These are phyloP conservation scores for Bryoerythrophyllum caledonicum DNA, from an alignment of 225 moss, liverwort and hornwort species.

Conservation along the genomic window DNA sequence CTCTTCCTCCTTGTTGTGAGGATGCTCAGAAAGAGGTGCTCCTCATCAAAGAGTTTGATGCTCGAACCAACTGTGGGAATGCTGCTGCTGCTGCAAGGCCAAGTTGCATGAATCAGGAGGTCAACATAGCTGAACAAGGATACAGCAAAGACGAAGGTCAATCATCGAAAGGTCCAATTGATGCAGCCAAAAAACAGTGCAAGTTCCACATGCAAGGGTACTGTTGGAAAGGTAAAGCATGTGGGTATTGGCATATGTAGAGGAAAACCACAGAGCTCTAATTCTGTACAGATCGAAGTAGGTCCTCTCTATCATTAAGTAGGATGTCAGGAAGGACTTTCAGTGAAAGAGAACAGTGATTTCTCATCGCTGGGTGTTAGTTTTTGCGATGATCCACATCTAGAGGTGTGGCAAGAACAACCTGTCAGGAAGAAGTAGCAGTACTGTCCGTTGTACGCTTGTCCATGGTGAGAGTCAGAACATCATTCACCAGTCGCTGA, in stretches of 20 bases:
- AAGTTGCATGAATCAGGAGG: constrained; percentile 38
- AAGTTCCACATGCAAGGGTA: constrained; percentile 69
- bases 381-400: background rate
- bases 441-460: background rate
- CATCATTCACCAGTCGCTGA: constrained; percentile 72
- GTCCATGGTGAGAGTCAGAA: background rate
- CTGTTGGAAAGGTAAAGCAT: constrained; percentile 77
- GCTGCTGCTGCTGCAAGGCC: constrained; percentile 13
- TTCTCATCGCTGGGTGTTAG: background rate
- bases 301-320: background rate
- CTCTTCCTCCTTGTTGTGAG: constrained; percentile 8
- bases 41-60: background rate
- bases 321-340: background rate
- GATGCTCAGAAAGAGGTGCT: constrained; percentile 33
- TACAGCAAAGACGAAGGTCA: constrained; percentile 21
- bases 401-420: constrained; percentile 1
- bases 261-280: background rate
- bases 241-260: constrained; percentile 73
- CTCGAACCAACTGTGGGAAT: constrained; percentile 36
- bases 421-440: background rate
- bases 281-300: background rate
- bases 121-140: constrained; percentile 17
- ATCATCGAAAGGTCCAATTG: constrained; percentile 37
- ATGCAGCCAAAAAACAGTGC: constrained; percentile 58
- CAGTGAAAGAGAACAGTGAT: background rate